Evolutionary conservation across 345 rosid species (phyloP), one percentile per base, ranked within the genome.

Genomic region (Bretschneidera sinensis): DNA sequence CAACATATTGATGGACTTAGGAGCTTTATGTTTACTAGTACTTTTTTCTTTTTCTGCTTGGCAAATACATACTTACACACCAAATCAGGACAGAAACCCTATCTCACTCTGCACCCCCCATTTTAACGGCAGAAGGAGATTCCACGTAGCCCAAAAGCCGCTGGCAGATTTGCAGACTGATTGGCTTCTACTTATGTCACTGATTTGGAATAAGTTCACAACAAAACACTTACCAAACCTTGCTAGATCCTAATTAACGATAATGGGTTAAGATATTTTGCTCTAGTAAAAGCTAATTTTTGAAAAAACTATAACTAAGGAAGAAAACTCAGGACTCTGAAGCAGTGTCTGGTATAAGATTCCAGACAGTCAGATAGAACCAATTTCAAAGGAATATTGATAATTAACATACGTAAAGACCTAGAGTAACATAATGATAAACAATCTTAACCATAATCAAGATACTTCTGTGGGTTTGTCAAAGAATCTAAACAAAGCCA

Each of bases 401-500:
- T 39, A 39, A 7, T 5, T 39, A 5, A 1, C 15, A 39, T 5
- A 39, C n/a, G n/a, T 39, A 39, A 39, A 5, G 45, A n/a, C 45
- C 4, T 11, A 7, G 45, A 1, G 16, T 39, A 39, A 39, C 11
- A 39, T 39, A 9, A 39, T 39, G 45, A 13, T 39, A 14, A 39
- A 5, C 8, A 13, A 39, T 5, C 15, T 18, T 48, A 20, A 6
- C 11, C 47, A 20, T 25, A 23, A 51, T 28, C 25, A 59, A 63
- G 34, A 21, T 21, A 39, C 47, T 51, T 57, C 22, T 39, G 14
- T 47, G 52, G 21, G 50, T 49, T 35, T 17, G 60, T 43, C 48
- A 11, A 64, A 20, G 60, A n/a, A n/a, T n/a, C 47, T 39, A n/a
- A 62, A 48, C 0, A 65, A 73, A n/a, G n/a, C n/a, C n/a, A n/a